These are phyloP conservation scores for Darksidea phi DNA, from an alignment of 495 filamentous ascomycete genomes.

Conservation along the genomic window DNA sequence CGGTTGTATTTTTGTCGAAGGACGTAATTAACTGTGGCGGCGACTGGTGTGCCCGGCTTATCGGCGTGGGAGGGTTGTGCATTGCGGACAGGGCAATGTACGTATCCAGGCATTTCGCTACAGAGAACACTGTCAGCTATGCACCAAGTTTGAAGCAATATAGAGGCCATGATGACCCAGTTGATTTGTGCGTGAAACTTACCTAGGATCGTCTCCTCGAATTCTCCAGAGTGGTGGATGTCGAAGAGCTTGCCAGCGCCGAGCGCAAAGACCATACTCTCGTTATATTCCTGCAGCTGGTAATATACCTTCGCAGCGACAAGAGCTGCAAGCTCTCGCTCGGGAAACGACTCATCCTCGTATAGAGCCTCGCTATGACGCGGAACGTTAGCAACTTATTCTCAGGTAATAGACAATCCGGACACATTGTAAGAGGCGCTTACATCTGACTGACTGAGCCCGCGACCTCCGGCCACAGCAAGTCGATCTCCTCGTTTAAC, in stretches of 20 bases:
- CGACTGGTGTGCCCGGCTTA: conserved; percentile 51
- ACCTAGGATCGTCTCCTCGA: conserved; percentile 97
- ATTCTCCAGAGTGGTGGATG: conserved; percentile 87
- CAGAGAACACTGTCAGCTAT: background rate
- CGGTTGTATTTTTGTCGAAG: conserved; percentile 62
- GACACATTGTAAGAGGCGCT: conserved; percentile 35
- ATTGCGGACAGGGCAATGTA: conserved; percentile 84
- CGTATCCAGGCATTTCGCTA: conserved; percentile 93
- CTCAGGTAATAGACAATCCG: background rate
- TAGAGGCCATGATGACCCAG: too few species aligned
- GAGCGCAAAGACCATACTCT: conserved; percentile 97
- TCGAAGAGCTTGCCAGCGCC: conserved; percentile 94
- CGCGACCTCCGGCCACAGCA: conserved; percentile 95
- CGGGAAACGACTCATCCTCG: conserved; percentile 91
- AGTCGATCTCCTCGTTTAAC: conserved; percentile 91
- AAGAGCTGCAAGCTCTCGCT: conserved; percentile 89
- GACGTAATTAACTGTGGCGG: conserved; percentile 71
- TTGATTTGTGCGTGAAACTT: conserved; percentile 29
- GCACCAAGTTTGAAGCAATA: too few species aligned
- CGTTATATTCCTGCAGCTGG: conserved; percentile 96
- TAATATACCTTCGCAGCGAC: conserved; percentile 98
- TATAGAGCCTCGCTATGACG: conserved; percentile 86
- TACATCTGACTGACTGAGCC: conserved; percentile 90
- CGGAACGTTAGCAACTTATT: conserved; percentile 17
- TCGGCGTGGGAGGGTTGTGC: conserved; percentile 58